Conservation (phyloP, 2,329 filamentous ascomycete species). For the Teratosphaeria viscida region DNA sequence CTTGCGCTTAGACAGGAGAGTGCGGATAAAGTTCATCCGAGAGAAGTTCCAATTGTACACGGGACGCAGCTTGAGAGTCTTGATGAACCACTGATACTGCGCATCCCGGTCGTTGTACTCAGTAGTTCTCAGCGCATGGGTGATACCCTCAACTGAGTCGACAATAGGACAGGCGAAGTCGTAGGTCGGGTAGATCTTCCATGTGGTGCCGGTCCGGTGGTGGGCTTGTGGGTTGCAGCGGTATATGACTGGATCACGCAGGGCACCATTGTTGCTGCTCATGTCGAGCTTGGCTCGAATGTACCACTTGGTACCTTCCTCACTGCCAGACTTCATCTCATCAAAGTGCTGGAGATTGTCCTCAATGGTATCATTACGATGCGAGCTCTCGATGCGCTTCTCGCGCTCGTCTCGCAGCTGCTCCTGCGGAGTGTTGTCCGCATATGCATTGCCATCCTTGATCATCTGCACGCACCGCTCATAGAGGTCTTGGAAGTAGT, state of each 20-base stretch:
- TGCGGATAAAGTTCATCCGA: slow-evolving; percentile 73
- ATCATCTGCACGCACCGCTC: slow-evolving; percentile 77
- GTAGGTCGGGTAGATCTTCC: slow-evolving; percentile 84
- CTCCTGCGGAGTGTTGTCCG: slow-evolving; percentile 86
- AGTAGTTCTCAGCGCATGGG: slow-evolving; percentile 71
- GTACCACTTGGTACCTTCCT: slow-evolving; percentile 73
- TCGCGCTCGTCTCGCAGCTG: slow-evolving; percentile 77
- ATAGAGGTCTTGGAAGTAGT: slow-evolving; percentile 91
- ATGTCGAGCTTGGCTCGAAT: slow-evolving; percentile 90
- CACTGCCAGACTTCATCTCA: slow-evolving; percentile 81
- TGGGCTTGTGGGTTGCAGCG: slow-evolving; percentile 69
- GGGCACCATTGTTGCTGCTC: slow-evolving; percentile 87
- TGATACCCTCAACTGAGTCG: slow-evolving; percentile 71
- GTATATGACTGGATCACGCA: slow-evolving; percentile 96
- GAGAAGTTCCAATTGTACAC: slow-evolving; percentile 82
- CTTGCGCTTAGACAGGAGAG: slow-evolving; percentile 77
- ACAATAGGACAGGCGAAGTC: slow-evolving; percentile 78
- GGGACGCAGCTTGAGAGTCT: slow-evolving; percentile 60
- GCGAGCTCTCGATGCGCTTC: slow-evolving; percentile 70
- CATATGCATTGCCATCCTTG: slow-evolving; percentile 78
- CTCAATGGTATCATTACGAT: slow-evolving; percentile 67
- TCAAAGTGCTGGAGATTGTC: slow-evolving; percentile 80
- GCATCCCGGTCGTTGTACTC: slow-evolving; percentile 82
- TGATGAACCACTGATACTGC: slow-evolving; percentile 78
- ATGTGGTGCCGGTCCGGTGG: slow-evolving; percentile 67